Evolutionary conservation across 2,329 filamentous ascomycete species (phyloP), one percentile per base, ranked within the genome.

Genomic region (Colletotrichum magnum): DNA sequence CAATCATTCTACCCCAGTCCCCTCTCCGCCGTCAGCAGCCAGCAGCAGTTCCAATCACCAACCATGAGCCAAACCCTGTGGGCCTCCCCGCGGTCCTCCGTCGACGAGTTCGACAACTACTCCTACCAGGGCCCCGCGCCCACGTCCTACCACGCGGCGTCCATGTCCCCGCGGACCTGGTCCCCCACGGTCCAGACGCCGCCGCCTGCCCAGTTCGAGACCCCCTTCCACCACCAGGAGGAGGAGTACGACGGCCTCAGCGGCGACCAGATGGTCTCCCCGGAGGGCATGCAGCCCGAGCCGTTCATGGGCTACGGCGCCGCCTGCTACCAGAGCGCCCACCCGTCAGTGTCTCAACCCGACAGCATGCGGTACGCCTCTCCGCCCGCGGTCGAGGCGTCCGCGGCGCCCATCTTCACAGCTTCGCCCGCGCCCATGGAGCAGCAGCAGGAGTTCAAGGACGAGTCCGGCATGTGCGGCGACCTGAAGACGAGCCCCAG

Each of bases 81-180:
- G 77, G 76, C 78, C 43, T 83, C 80, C 28, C 80, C 83, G 36
- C 81, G 79, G 12, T 70, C 71, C 9, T 75, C 76, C 13, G 75
- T 77, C 45, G 78, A 82, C 41, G 82, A 83, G 26, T 75, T 79
- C 56, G 81, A 83, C 21, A 76, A 77, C 66, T 78, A 78, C 61
- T 78, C 77, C 51, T 79, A 78, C 72, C 75, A 77, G 58, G 77
- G 74, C 36, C 80, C 80, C 4, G 74, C 73, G 16, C 59, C 71
- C 15, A 51, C 73, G 47, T 73, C 70, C 59, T 78, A 78, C 72
- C 75, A 76, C 63, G 69, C 73, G 39, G 74, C 77, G 15, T 73
- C 77, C 10, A 68, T 75, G 48, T 79, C 80, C 41, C 81, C 82
- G 7, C 71, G 73, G 41, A 77, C 74, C 54, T 84, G 79, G 79